Conservation (phyloP, 257 asterid species). For the Solanum gracilifrons region DNA sequence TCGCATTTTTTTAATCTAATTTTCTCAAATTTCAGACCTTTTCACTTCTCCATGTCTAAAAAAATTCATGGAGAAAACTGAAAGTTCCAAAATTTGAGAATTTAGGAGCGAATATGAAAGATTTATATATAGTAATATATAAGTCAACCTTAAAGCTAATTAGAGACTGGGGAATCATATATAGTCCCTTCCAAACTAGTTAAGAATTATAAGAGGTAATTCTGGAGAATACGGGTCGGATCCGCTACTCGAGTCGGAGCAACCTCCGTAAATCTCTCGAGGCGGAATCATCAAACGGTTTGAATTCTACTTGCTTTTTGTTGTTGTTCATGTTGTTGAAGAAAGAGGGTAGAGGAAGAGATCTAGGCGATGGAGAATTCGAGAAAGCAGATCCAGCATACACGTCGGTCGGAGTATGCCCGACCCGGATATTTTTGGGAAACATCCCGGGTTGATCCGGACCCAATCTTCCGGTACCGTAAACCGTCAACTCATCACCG, state of each 20-base stretch:
- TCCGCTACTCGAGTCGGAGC: slow-evolving; percentile 22
- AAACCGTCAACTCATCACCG: slow-evolving; percentile 31
- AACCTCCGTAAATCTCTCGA: slow-evolving; percentile 31
- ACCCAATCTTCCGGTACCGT: slow-evolving; percentile 17
- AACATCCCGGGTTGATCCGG: slow-evolving; percentile 31
- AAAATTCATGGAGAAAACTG: slow-evolving; percentile 8
- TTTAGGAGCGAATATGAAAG: not conserved
- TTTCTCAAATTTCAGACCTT: slow-evolving; percentile 3
- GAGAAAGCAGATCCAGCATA: slow-evolving; percentile 67
- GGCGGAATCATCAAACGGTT: slow-evolving; percentile 40
- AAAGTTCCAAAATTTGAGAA: not conserved
- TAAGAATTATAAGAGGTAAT: not conserved
- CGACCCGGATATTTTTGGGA: slow-evolving; percentile 30
- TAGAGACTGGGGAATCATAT: not conserved
- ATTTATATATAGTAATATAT: not conserved
- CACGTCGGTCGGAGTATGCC: slow-evolving; percentile 15
- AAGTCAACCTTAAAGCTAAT: not conserved
- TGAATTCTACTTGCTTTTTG: slow-evolving; percentile 5
- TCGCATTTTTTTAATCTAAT: not conserved
- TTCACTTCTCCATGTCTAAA: slow-evolving; percentile 11
- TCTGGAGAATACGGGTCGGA: not conserved
- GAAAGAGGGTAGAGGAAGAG: slow-evolving; percentile 63
- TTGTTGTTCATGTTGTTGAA: slow-evolving; percentile 23
- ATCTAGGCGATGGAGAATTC: slow-evolving; percentile 60
- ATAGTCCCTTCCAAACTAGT: not conserved